Percentiles rank a stretch among this genome's conserved stretches.
Conservation (phyloP, 2,329 filamentous ascomycete species). For the Claviceps sp. region DNA sequence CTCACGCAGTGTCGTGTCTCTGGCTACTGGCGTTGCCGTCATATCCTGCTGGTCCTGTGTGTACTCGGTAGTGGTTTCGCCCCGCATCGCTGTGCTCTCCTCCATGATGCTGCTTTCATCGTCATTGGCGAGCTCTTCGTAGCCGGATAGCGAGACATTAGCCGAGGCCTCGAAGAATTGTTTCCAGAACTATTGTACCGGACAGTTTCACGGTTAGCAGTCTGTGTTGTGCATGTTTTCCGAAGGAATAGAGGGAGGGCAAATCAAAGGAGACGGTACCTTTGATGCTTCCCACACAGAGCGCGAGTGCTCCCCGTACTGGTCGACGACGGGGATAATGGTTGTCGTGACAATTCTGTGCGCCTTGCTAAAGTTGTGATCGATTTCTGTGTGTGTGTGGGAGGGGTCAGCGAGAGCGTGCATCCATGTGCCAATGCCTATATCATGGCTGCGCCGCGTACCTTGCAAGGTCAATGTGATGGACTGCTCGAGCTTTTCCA, state of each 20-base stretch:
- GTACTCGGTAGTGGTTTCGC: slow-evolving; percentile 40
- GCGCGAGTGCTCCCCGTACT: slow-evolving; percentile 86
- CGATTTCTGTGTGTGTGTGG: slow-evolving; percentile 56
- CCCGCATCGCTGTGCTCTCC: slow-evolving; percentile 41
- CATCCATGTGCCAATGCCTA: neutral
- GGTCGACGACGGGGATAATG: slow-evolving; percentile 85
- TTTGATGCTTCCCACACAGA: slow-evolving; percentile 96
- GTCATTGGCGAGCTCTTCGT: slow-evolving; percentile 67
- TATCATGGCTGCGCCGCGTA: slow-evolving; percentile 18
- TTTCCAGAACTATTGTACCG: slow-evolving; percentile 72
- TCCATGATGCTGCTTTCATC: slow-evolving; percentile 41
- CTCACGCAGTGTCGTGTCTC: slow-evolving; percentile 23
- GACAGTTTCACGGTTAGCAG: too few species aligned
- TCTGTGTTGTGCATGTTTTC: neutral
- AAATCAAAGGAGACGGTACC: slow-evolving; percentile 29
- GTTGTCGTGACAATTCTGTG: slow-evolving; percentile 91
- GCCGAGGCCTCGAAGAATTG: slow-evolving; percentile 98
- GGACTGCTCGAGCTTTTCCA: slow-evolving; percentile 90
- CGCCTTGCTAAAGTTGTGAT: slow-evolving; percentile 93
- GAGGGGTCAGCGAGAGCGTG: slow-evolving; percentile 4
- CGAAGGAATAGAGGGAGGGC: too few species aligned
- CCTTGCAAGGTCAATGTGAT: slow-evolving; percentile 94
- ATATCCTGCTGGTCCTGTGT: slow-evolving; percentile 27
- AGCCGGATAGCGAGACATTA: slow-evolving; percentile 90
- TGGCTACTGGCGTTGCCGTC: slow-evolving; percentile 19